Conservation (phyloP, 2,329 filamentous ascomycete genomes). For the Rasamsonia emersonii region DNA sequence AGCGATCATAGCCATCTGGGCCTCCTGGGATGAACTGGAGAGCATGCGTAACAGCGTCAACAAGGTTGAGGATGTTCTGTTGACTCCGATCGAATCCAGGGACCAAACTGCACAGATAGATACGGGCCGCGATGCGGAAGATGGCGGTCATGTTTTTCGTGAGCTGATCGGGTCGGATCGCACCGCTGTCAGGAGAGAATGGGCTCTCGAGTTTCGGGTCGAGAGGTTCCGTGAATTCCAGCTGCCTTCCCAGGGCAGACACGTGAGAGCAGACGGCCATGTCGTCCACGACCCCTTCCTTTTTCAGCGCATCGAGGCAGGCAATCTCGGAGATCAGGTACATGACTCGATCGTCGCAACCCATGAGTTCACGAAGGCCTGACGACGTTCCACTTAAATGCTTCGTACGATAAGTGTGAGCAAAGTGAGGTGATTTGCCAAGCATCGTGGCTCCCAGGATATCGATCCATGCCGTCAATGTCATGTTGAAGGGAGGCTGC, state of each 20-base stretch:
- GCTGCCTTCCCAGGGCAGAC: slow-evolving; percentile 74
- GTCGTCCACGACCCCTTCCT: slow-evolving; percentile 68
- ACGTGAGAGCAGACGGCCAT: slow-evolving; percentile 84
- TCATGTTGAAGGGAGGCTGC: slow-evolving; percentile 89
- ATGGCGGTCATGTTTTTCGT: slow-evolving; percentile 81
- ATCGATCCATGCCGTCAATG: slow-evolving; percentile 81
- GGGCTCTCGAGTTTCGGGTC: slow-evolving; percentile 53
- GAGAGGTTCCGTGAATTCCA: slow-evolving; percentile 68
- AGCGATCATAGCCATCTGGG: slow-evolving; percentile 75
- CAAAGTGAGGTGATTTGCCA: slow-evolving; percentile 75
- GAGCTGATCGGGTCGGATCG: slow-evolving; percentile 72
- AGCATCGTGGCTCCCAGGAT: slow-evolving; percentile 92
- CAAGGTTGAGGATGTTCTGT: slow-evolving; percentile 63
- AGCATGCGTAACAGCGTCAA: slow-evolving; percentile 66
- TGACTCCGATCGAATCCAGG: slow-evolving; percentile 75
- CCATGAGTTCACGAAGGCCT: slow-evolving; percentile 88
- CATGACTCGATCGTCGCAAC: slow-evolving; percentile 95
- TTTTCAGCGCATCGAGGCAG: slow-evolving; percentile 83
- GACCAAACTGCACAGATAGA: slow-evolving; percentile 94
- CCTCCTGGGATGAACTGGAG: slow-evolving; percentile 78
- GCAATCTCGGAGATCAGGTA: slow-evolving; percentile 96
- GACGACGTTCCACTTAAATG: slow-evolving; percentile 59
- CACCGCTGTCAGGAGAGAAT: slow-evolving; percentile 52
- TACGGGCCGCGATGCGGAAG: slow-evolving; percentile 84
- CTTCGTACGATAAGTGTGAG: slow-evolving; percentile 92